phyloP scores from a whole-genome alignment of 306 rosid species.

The Sophora flavescens region DNA sequence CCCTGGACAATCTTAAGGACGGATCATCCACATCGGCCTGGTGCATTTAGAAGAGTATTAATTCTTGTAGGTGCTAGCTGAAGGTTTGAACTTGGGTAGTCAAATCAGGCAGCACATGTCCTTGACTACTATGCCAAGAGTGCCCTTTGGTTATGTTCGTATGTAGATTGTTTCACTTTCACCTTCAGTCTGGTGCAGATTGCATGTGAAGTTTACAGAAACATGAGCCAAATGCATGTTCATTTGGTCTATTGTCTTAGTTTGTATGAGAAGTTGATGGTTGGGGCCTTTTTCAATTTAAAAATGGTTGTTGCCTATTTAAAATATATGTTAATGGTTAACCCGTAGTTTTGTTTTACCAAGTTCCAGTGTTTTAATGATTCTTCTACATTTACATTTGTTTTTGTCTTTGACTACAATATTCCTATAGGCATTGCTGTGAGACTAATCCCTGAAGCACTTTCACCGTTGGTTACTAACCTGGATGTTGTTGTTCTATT shows the following conservation, averaged over 20 bases:
- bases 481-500: background rate
- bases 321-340: background rate
- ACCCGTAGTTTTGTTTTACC: background rate
- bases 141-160: background rate
- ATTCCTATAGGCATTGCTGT: background rate
- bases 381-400: background rate
- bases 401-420: background rate
- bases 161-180: background rate
- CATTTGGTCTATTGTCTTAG: slow-evolving; percentile 21
- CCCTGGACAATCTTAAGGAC: background rate
- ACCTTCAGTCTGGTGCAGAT: background rate
- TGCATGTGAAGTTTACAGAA: slow-evolving; percentile 27
- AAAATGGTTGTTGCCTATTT: background rate
- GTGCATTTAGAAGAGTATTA: background rate
- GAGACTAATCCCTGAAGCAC: background rate
- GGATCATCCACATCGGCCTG: background rate
- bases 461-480: background rate
- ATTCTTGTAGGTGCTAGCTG: background rate
- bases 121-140: slow-evolving; percentile 5
- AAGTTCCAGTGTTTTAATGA: background rate
- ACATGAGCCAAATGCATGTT: slow-evolving; percentile 5
- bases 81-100: background rate
- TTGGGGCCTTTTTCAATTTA: background rate
- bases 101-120: background rate
- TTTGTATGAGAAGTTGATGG: background rate